These are phyloP conservation scores for Russula dissimulans DNA, from an alignment of 768 basidiomycete genomes.

Conservation along the genomic window DNA sequence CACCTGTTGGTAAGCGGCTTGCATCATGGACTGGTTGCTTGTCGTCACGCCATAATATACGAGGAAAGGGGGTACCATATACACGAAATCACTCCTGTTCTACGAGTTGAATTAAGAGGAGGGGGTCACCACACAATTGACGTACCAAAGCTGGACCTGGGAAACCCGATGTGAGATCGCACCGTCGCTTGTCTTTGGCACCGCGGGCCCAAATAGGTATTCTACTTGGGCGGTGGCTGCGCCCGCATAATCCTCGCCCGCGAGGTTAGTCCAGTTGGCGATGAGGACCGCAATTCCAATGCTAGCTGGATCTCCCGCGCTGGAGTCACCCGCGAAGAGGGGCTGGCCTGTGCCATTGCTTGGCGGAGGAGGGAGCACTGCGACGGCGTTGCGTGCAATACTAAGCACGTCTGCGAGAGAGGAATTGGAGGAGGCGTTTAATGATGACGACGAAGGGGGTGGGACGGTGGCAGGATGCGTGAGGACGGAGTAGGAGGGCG, in stretches of 20 bases:
- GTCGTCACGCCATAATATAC: slow-evolving; percentile 72
- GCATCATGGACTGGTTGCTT: slow-evolving; percentile 46
- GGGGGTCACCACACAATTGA: not conserved
- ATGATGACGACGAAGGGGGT: slow-evolving; percentile 21
- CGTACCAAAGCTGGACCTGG: slow-evolving; percentile 66
- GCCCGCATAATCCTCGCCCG: slow-evolving; percentile 45
- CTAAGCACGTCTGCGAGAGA: slow-evolving; percentile 46
- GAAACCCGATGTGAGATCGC: slow-evolving; percentile 71
- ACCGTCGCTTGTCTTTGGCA: slow-evolving; percentile 59
- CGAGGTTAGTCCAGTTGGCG: slow-evolving; percentile 46
- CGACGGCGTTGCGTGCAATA: slow-evolving; percentile 45
- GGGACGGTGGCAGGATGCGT: slow-evolving; percentile 25
- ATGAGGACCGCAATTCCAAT: slow-evolving; percentile 63
- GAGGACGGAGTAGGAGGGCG: slow-evolving; percentile 39
- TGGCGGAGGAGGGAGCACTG: slow-evolving; percentile 36
- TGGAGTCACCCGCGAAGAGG: slow-evolving; percentile 45
- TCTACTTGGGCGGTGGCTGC: slow-evolving; percentile 61
- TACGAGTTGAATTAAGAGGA: not conserved
- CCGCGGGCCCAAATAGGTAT: slow-evolving; percentile 42
- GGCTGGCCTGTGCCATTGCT: slow-evolving; percentile 41
- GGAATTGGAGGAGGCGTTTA: slow-evolving; percentile 20
- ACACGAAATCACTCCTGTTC: slow-evolving; percentile 66
- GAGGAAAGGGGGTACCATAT: slow-evolving; percentile 82
- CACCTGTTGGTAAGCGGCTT: slow-evolving; percentile 56
- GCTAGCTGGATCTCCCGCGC: slow-evolving; percentile 71